Percentiles rank a stretch among this genome's conserved stretches.
phyloP scores from a whole-genome alignment of 1,284 basidiomycete genomes.

The Ganoderma meredithae region DNA sequence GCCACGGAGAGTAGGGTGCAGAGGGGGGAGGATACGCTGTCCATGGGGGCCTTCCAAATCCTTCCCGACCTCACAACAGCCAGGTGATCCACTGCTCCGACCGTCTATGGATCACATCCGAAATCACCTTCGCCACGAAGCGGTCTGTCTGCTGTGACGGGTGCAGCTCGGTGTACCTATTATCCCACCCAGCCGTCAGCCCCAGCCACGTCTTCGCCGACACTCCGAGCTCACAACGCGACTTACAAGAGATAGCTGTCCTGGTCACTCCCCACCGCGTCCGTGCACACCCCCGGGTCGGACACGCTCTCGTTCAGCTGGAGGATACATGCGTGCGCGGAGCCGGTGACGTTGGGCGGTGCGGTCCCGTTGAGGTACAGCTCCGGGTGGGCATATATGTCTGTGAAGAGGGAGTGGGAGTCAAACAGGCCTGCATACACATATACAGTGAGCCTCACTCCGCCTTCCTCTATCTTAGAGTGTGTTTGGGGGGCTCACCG shows the following conservation, averaged over 20 bases:
- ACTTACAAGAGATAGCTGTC: conserved; percentile 66
- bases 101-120: conserved; percentile 51
- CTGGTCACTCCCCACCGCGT: conserved; percentile 49
- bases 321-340: conserved; percentile 14
- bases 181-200: conserved; percentile 30
- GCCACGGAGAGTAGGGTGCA: no score
- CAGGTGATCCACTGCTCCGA: conserved; percentile 55
- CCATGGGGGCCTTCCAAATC: no score
- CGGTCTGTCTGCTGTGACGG: conserved; percentile 63
- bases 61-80: conserved; percentile 56
- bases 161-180: conserved; percentile 66
- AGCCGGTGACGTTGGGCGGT: conserved; percentile 59
- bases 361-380: conserved; percentile 65
- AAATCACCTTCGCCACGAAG: conserved; percentile 58
- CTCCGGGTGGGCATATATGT: conserved; percentile 56
- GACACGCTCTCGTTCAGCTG: conserved; percentile 16
- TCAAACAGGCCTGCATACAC: conserved; percentile 55
- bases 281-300: conserved; percentile 46
- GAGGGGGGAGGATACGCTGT: no score
- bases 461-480: not conserved
- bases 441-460: not conserved
- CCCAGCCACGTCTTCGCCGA: not conserved
- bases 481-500: conserved; percentile 32
- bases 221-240: not conserved
- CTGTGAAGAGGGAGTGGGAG: conserved; percentile 57